Base-by-base conservation (phyloP, 1,139 yeast species). In the Geotrichum cucujoidarum region DNA sequence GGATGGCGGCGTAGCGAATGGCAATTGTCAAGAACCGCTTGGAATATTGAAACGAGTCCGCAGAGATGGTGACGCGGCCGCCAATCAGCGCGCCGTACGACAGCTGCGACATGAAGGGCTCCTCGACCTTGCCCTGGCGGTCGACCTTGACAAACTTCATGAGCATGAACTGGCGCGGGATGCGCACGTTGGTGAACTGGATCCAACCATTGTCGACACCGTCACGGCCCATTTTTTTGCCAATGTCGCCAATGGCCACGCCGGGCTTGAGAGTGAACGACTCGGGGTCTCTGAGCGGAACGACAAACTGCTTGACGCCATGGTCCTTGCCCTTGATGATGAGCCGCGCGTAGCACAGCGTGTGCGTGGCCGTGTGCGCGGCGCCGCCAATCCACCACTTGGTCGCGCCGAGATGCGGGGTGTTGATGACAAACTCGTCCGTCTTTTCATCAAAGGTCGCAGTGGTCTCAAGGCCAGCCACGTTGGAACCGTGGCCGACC, bases 361-460 rank as follows among this genome's bases (percentile, higher is more conserved):
- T 71, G 67, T 87, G 95, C 45, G 90, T 86, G 11, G 95, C 83
- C 14, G 94, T 82, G 63, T 86, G 94, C 4, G 95, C 95, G 41
- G 95, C 95, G 61, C 96, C 96, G 49, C 95, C 96, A 61, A 88
- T 88, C 96, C 96, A 88, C 95, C 95, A 88, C 68, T 88, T 88
- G 46, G 95, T 87, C 34, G 96, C 95, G 47, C 92, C 87, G 55
- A 86, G 69, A 63, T 86, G 87, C 2, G 96, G 96, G 18, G 96
- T 88, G 64, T 84, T 80, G 58, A 88, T 79, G 46, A 76, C 66
- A 59, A 88, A 85, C 54, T 80, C 77, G 60, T 85, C 87, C 27
- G 74, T 75, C 25, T 68, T 71, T 40, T 73, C 72, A 62, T 86
- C 83, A 62, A 76, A 87, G 35, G 84, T 82, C 8, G 95, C 95